Conservation (phyloP, 176 grass and related monocot genomes). For the Aegilops sharonensis region DNA sequence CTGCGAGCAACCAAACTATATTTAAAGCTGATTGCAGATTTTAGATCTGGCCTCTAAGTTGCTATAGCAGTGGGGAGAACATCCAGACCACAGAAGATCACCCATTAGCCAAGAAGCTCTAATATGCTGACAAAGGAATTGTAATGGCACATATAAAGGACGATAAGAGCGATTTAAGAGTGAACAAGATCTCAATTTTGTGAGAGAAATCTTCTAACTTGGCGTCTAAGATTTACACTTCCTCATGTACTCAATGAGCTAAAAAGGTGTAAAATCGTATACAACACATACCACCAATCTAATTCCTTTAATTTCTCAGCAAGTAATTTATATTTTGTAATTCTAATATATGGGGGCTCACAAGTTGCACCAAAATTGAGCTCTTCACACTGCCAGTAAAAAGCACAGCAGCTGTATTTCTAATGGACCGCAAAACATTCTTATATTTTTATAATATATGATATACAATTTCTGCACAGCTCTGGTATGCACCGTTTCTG, state of each 20-base stretch:
- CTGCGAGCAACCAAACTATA: no score
- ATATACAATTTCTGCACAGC: slow-evolving; percentile 32
- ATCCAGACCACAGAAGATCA: no score
- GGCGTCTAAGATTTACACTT: slow-evolving; percentile 14
- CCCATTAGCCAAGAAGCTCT: no score
- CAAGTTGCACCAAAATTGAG: slow-evolving; percentile 22
- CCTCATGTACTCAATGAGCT: not conserved
- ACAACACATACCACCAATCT: slow-evolving; percentile 22
- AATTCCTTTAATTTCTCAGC: not conserved
- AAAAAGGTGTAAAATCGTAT: not conserved
- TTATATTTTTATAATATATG: not conserved
- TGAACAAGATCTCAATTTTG: not conserved
- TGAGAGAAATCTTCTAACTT: not conserved
- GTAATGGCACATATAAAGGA: not conserved
- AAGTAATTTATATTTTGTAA: not conserved
- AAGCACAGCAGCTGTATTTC: not conserved
- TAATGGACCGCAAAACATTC: not conserved
- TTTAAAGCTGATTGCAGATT: no score
- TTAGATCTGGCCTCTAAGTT: no score
- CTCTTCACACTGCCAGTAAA: not conserved
- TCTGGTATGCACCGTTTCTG: not conserved
- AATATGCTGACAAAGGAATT: no score
- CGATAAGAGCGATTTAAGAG: not conserved
- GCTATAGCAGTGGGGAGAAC: no score
- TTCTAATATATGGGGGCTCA: not conserved